Evolutionary conservation across 345 rosid species (phyloP).

Genomic region (Cardamine chenopodiifolia): DNA sequence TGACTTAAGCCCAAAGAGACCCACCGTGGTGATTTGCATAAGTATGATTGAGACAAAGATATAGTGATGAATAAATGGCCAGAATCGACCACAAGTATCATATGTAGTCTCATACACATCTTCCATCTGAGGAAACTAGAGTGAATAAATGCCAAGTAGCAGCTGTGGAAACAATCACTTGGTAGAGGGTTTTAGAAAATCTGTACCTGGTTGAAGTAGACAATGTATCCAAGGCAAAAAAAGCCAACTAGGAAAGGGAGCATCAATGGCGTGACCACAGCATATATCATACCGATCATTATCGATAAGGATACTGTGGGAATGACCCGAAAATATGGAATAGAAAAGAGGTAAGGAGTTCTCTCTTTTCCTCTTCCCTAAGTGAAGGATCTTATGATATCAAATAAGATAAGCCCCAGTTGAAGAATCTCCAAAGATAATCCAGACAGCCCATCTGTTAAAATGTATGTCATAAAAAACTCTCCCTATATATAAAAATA

Average conservation of each 20-base stretch:
- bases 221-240: conserved; percentile 78
- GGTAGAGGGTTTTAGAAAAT: conserved; percentile 1
- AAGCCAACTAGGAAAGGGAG: conserved; percentile 84
- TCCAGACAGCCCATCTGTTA: conserved; percentile 83
- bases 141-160: conserved; percentile 5
- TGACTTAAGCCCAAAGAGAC: conserved; percentile 87
- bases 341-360: conserved; percentile 70
- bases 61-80: conserved; percentile 85
- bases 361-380: conserved; percentile 57
- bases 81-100: conserved; percentile 77
- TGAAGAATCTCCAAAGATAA: conserved; percentile 89
- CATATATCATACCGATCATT: conserved; percentile 81
- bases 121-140: conserved; percentile 54
- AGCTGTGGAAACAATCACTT: background rate
- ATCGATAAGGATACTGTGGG: conserved; percentile 73
- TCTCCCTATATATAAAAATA: conserved; percentile 60
- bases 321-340: conserved; percentile 75
- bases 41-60: conserved; percentile 67
- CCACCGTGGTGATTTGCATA: conserved; percentile 93
- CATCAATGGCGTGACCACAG: conserved; percentile 76
- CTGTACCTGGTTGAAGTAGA: conserved; percentile 76
- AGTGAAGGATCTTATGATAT: conserved; percentile 52
- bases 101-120: conserved; percentile 74
- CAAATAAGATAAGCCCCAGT: conserved; percentile 64
- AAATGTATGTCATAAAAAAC: conserved; percentile 83